Evolutionary conservation across 2,329 filamentous ascomycete species (phyloP), one percentile per base, ranked within the genome.

Genomic region (Chrysosporium keratinophilum): DNA sequence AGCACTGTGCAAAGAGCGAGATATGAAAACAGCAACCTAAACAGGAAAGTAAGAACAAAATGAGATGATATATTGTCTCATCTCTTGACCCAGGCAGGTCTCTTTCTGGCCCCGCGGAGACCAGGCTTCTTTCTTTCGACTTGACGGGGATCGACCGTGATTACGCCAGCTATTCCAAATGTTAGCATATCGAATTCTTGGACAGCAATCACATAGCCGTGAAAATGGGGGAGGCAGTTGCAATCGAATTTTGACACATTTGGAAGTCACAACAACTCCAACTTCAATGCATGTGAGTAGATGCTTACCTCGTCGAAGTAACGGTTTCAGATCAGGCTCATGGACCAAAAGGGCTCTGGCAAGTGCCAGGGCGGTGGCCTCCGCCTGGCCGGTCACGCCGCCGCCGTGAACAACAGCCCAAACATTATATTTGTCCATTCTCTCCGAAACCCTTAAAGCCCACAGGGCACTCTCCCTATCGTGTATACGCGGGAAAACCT

Each of bases 111-210:
- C 80, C 98, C 98, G 74, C 95, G 73, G 66, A 88, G 88, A 62
- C 93, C 94, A 54, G 88, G 82, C 81, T 98, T 97, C 84, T 98
- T 98, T 70, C 93, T 91, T 75, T 98, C 93, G 62, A 98, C 94
- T 66, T 78, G 83, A 74, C 91, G 88, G 55, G 84, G 81, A 75
- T 98, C 91, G 66, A 91, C 85, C 50, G 90, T 94, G 59, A 98
- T 81, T 70, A 86, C 89, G 59, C 94, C 94, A 68, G 91, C 93
- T 98, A 70, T 54, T 20, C 37, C 42, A 43, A 28, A 34, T n/a
- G 37, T 54, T 28, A 54, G 51, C 34, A 53, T 3, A 34, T 42
- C 14, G 9, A 7, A 34, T 14, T 2, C 15, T n/a, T 9, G 40
- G 48, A 37, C 19, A 64, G 62, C 58, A 59, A 55, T 57, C 57